Evolutionary conservation across 495 filamentous ascomycete species (phyloP).

Genomic region (Hypoxylon trugodes): DNA sequence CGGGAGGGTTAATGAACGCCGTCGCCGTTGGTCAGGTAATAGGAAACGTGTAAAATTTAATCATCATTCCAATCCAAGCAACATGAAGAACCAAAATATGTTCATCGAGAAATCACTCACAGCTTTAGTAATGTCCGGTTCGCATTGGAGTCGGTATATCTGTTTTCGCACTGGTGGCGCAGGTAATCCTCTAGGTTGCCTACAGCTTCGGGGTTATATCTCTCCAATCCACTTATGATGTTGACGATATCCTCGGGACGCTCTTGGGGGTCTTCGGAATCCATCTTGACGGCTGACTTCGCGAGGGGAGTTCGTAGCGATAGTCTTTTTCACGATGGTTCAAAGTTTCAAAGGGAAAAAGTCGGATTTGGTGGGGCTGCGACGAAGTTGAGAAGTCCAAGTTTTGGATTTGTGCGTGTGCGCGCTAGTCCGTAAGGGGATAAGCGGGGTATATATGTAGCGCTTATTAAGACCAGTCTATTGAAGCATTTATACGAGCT

Average conservation of each 20-base stretch:
- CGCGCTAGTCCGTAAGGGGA: slow-evolving; percentile 21
- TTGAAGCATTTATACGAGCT: too few species aligned
- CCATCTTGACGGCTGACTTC: slow-evolving; percentile 56
- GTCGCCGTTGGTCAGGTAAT: slow-evolving; percentile 80
- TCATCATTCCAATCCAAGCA: slow-evolving; percentile 67
- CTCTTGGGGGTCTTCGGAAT: slow-evolving; percentile 65
- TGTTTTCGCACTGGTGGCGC: slow-evolving; percentile 90
- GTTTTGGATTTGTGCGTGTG: slow-evolving; percentile 43
- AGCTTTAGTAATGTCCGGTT: slow-evolving; percentile 96
- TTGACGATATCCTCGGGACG: slow-evolving; percentile 88
- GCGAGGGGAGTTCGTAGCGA: slow-evolving; percentile 30
- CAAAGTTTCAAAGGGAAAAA: slow-evolving; percentile 26
- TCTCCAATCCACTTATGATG: slow-evolving; percentile 94
- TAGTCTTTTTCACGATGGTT: slow-evolving; percentile 38
- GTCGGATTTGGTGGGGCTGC: slow-evolving; percentile 39
- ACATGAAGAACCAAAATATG: neutral
- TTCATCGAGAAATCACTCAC: slow-evolving; percentile 66
- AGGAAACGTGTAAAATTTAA: slow-evolving; percentile 89
- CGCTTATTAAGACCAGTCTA: too few species aligned
- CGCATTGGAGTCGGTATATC: slow-evolving; percentile 93
- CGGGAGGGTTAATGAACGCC: slow-evolving; percentile 56
- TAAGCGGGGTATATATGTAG: neutral
- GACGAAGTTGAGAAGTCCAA: slow-evolving; percentile 17
- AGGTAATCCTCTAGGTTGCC: slow-evolving; percentile 95
- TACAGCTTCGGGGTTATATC: slow-evolving; percentile 98